Evolutionary conservation across 1,139 yeast genomes (phyloP).

Genomic region (Hansenula anomala): DNA sequence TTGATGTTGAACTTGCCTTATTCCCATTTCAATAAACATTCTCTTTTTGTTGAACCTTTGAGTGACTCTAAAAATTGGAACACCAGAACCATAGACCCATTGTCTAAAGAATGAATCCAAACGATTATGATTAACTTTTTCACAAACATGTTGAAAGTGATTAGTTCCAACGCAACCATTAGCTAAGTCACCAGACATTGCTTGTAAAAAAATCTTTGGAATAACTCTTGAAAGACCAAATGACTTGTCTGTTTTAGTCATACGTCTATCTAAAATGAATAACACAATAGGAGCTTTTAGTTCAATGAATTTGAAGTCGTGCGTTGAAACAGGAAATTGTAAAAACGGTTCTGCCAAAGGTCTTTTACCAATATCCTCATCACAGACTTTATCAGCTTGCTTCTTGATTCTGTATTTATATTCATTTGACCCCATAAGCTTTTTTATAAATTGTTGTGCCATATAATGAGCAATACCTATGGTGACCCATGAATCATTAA

Average conservation of each 20-base stretch:
- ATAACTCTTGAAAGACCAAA: conserved; percentile 89
- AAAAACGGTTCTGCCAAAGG: conserved; percentile 72
- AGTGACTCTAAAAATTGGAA: conserved; percentile 82
- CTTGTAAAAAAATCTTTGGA: conserved; percentile 87
- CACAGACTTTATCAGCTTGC: conserved; percentile 61
- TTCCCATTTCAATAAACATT: conserved; percentile 91
- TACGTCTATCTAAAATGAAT: conserved; percentile 79
- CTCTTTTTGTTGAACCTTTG: conserved; percentile 92
- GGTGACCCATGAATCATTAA: conserved; percentile 90
- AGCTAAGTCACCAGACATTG: conserved; percentile 89
- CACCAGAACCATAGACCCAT: conserved; percentile 90
- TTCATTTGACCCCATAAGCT: conserved; percentile 80
- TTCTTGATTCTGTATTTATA: conserved; percentile 66
- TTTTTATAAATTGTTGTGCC: conserved; percentile 66
- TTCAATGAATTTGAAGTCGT: conserved; percentile 57
- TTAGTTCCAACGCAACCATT: conserved; percentile 76
- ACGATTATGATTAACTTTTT: conserved; percentile 84
- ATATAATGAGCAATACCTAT: conserved; percentile 82
- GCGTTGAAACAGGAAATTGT: conserved; percentile 60
- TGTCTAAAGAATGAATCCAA: conserved; percentile 83
- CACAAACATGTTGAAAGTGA: conserved; percentile 90
- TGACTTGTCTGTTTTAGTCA: conserved; percentile 94
- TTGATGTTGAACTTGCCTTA: conserved; percentile 79
- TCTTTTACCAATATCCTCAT: conserved; percentile 72
- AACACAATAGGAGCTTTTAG: conserved; percentile 85